These are phyloP conservation scores for Fusarium chlamydosporum DNA, from an alignment of 2,329 filamentous ascomycete genomes.

Conservation along the genomic window DNA sequence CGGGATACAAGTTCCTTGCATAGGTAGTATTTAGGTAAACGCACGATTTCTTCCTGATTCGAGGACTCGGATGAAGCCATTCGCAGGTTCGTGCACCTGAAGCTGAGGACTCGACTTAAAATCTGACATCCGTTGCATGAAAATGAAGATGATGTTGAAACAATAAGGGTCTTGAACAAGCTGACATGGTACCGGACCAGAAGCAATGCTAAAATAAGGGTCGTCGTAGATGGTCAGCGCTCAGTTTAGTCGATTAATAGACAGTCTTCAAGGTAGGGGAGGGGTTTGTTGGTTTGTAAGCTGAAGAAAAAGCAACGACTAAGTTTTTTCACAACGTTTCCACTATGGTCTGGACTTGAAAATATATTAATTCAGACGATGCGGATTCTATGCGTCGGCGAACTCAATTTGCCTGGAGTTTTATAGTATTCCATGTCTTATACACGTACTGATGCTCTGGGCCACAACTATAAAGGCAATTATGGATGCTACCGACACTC, in stretches of 20 bases:
- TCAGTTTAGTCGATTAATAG: background rate
- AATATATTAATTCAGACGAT: too few relatives aligned
- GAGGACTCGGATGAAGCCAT: background rate
- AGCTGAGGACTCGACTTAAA: background rate
- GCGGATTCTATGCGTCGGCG: background rate
- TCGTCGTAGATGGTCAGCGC: conserved; percentile 4
- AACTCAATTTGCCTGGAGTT: background rate
- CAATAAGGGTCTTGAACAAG: background rate
- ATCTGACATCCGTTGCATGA: background rate
- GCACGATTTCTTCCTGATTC: background rate
- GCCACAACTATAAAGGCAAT: too few relatives aligned
- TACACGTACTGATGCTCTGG: background rate
- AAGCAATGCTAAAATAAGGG: background rate
- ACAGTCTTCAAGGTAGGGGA: conserved; percentile 3
- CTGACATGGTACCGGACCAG: background rate
- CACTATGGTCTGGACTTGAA: background rate
- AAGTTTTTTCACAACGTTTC: background rate
- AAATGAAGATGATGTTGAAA: background rate
- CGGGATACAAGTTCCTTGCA: background rate
- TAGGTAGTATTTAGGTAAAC: background rate
- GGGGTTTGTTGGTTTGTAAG: background rate
- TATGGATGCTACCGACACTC: too few relatives aligned
- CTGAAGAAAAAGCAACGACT: background rate
- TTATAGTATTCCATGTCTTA: too few relatives aligned
- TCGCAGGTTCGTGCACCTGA: background rate